Conservation (phyloP, 2,329 filamentous ascomycete species). For the Hypoxylon sp. region DNA sequence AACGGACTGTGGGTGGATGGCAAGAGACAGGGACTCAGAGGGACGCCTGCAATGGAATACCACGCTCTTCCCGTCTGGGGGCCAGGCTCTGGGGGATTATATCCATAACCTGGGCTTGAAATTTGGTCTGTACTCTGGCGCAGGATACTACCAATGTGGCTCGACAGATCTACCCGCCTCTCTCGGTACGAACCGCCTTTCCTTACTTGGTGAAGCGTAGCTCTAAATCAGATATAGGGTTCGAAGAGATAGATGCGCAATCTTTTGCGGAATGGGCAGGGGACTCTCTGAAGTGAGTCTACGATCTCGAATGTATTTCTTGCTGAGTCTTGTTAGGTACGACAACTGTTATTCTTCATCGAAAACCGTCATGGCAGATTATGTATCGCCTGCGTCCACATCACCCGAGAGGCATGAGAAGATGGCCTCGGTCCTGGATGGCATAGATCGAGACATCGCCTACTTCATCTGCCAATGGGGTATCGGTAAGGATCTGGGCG, state of each 20-base stretch:
- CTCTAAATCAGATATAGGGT: slow-evolving; percentile 50
- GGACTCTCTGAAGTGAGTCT: slow-evolving; percentile 66
- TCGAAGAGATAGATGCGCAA: slow-evolving; percentile 60
- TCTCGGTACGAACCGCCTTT: slow-evolving; percentile 54
- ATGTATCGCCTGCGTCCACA: slow-evolving; percentile 57
- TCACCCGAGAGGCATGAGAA: slow-evolving; percentile 61
- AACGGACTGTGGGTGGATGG: slow-evolving; percentile 72
- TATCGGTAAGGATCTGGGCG: slow-evolving; percentile 62
- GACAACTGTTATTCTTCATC: slow-evolving; percentile 66
- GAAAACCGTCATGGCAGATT: slow-evolving; percentile 60
- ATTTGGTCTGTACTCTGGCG: slow-evolving; percentile 70
- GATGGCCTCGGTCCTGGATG: slow-evolving; percentile 62
- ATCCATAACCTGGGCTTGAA: slow-evolving; percentile 64
- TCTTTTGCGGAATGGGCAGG: slow-evolving; percentile 62
- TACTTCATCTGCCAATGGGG: slow-evolving; percentile 70
- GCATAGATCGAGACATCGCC: slow-evolving; percentile 59
- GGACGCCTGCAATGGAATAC: slow-evolving; percentile 66
- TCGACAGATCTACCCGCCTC: slow-evolving; percentile 61
- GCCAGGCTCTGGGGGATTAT: slow-evolving; percentile 64
- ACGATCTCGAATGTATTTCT: slow-evolving; percentile 1
- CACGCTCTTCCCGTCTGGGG: slow-evolving; percentile 64
- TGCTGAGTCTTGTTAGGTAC: slow-evolving; percentile 54
- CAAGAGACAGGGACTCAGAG: slow-evolving; percentile 57
- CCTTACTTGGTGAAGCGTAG: neutral
- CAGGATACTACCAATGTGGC: slow-evolving; percentile 62